Conservation (phyloP, 2,329 filamentous ascomycete species). For the Alternaria sp. region DNA sequence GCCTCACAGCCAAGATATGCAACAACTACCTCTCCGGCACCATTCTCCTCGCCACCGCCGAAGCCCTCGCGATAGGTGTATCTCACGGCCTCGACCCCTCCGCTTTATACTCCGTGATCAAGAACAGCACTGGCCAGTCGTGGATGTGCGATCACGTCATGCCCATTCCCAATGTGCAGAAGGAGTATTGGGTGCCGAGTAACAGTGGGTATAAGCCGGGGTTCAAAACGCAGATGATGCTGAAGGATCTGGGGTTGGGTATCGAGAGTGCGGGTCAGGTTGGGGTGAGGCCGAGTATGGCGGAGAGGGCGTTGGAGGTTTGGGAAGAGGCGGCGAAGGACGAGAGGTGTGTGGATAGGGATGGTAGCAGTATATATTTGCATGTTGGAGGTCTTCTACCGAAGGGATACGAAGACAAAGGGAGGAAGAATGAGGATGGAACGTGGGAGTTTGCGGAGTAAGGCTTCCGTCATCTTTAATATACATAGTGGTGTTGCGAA, state of each 20-base stretch:
- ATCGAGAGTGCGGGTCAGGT: slow-evolving; percentile 37
- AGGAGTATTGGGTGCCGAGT: slow-evolving; percentile 39
- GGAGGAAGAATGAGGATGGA: slow-evolving; percentile 28
- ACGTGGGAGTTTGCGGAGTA: slow-evolving; percentile 29
- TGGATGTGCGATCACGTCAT: slow-evolving; percentile 46
- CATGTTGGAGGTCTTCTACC: slow-evolving; percentile 38
- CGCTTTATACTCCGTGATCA: slow-evolving; percentile 36
- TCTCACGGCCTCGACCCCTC: slow-evolving; percentile 38
- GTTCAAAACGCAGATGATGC: slow-evolving; percentile 46
- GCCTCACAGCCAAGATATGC: slow-evolving; percentile 42
- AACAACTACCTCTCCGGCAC: slow-evolving; percentile 44
- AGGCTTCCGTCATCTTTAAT: neutral
- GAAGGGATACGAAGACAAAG: slow-evolving; percentile 35
- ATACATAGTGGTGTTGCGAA: neutral
- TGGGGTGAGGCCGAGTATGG: slow-evolving; percentile 34
- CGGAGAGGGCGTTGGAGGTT: slow-evolving; percentile 33
- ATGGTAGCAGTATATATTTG: slow-evolving; percentile 41
- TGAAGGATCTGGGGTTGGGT: slow-evolving; percentile 41
- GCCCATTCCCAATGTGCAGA: slow-evolving; percentile 40
- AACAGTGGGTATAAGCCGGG: slow-evolving; percentile 42
- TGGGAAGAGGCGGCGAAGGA: slow-evolving; percentile 36
- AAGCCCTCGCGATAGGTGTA: slow-evolving; percentile 42
- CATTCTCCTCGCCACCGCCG: slow-evolving; percentile 39
- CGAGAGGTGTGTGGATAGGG: slow-evolving; percentile 32
- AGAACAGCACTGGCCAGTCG: slow-evolving; percentile 38